These are phyloP conservation scores for Millerozyma miso DNA, from an alignment of 805 yeast genomes.

Conservation along the genomic window DNA sequence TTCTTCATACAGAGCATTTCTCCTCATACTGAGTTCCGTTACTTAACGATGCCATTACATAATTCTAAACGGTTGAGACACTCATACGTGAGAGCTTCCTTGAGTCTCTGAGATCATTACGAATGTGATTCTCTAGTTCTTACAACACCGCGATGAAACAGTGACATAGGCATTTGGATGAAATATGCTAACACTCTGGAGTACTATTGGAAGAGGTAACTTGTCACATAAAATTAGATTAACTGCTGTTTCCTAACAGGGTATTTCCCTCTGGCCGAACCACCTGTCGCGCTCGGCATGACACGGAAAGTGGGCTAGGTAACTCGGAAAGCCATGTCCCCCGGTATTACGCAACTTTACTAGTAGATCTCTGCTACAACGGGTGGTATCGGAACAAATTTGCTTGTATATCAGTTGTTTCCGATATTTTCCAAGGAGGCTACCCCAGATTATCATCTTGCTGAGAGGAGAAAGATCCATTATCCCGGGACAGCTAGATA, in stretches of 20 bases:
- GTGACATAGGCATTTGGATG: too few relatives aligned
- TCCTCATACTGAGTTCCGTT: too few relatives aligned
- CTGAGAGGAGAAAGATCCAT: neutral
- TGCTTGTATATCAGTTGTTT: neutral
- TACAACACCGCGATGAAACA: too few relatives aligned
- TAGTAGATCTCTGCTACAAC: neutral
- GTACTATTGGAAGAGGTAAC: neutral
- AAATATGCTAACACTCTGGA: neutral
- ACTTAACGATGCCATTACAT: too few relatives aligned
- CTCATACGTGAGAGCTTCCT: too few relatives aligned
- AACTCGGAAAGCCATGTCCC: neutral
- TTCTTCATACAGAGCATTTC: too few relatives aligned
- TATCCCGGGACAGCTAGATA: neutral
- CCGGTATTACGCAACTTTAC: neutral
- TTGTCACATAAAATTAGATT: neutral
- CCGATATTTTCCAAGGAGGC: neutral
- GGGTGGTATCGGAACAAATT: neutral
- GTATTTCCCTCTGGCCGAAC: neutral
- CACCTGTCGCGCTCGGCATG: neutral
- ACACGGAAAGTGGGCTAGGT: neutral
- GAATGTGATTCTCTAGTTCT: too few relatives aligned
- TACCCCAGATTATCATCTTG: neutral
- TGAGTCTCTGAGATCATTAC: too few relatives aligned
- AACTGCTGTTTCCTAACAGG: neutral
- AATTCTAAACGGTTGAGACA: too few relatives aligned